Conservation (phyloP, 2,329 filamentous ascomycete genomes). For the Talaromyces piceae region DNA sequence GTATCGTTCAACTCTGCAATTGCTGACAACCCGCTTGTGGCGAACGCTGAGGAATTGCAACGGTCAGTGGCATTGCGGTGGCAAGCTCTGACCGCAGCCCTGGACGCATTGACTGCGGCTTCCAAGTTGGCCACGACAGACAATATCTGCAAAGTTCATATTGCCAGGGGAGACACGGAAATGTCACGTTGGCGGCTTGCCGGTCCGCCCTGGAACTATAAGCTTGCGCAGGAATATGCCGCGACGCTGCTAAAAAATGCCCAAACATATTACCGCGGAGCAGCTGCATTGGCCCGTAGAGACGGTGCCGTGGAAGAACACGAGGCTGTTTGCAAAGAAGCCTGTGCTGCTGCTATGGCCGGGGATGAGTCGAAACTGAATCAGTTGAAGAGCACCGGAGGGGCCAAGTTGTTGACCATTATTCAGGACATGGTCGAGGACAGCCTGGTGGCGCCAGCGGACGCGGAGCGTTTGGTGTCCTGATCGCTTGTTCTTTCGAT, state of each 20-base stretch:
- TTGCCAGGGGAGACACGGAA: slow-evolving; percentile 49
- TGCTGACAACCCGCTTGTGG: slow-evolving; percentile 24
- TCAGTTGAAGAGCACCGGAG: slow-evolving; percentile 24
- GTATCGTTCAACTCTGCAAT: slow-evolving; percentile 47
- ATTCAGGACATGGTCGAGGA: slow-evolving; percentile 49
- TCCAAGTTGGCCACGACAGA: slow-evolving; percentile 45
- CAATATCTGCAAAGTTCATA: slow-evolving; percentile 47
- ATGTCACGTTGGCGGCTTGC: slow-evolving; percentile 48
- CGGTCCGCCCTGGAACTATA: slow-evolving; percentile 35
- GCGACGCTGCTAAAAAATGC: slow-evolving; percentile 48
- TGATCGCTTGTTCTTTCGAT: slow-evolving; percentile 18
- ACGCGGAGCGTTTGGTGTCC: slow-evolving; percentile 26
- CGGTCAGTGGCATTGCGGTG: slow-evolving; percentile 37
- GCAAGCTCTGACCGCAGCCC: slow-evolving; percentile 46
- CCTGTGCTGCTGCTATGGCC: slow-evolving; percentile 40
- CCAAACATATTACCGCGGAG: slow-evolving; percentile 51
- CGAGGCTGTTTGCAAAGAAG: slow-evolving; percentile 42
- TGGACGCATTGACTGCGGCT: slow-evolving; percentile 44
- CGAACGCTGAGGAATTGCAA: slow-evolving; percentile 22
- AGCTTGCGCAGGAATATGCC: slow-evolving; percentile 37
- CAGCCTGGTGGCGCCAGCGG: slow-evolving; percentile 36
- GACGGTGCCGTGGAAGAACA: slow-evolving; percentile 35
- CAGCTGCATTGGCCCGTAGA: slow-evolving; percentile 33
- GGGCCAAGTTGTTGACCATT: slow-evolving; percentile 36
- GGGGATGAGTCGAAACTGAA: slow-evolving; percentile 34